phyloP scores from a whole-genome alignment of 306 rosid species.

The Citrullus amarus region DNA sequence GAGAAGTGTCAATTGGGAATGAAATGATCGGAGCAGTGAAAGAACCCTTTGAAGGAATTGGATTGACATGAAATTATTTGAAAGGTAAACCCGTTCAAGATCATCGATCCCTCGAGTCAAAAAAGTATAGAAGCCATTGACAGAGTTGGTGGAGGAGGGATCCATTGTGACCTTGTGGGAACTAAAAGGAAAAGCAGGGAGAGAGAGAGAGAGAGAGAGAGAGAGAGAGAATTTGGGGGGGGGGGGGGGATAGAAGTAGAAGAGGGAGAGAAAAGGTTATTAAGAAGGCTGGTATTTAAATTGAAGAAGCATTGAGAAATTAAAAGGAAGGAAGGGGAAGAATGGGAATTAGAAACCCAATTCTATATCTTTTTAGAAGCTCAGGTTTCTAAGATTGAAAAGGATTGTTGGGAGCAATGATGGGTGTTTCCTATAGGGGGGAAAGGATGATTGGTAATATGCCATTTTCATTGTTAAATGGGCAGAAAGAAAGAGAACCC shows the following conservation, averaged over 20 bases:
- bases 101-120: conserved; percentile 92
- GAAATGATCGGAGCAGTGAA: conserved; percentile 85
- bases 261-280: conserved; percentile 17
- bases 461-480: conserved; percentile 92
- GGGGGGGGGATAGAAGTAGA: conserved; percentile 12
- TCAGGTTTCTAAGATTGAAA: conserved; percentile 95
- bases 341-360: conserved; percentile 18
- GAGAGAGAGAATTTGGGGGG: background rate
- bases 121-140: conserved; percentile 82
- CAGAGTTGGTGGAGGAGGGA: conserved; percentile 89
- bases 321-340: conserved; percentile 12
- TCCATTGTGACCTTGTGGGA: conserved; percentile 37
- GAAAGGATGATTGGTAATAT: conserved; percentile 94
- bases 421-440: conserved; percentile 99
- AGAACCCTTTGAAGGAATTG: conserved; percentile 89
- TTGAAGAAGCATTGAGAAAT: conserved; percentile 22
- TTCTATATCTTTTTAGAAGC: conserved; percentile 48
- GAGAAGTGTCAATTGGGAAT: conserved; percentile 75
- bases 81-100: conserved; percentile 72
- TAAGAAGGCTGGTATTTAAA: conserved; percentile 9
- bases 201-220: conserved; percentile 30
- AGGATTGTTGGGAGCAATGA: conserved; percentile 99
- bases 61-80: conserved; percentile 90
- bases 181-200: background rate
- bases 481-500: conserved; percentile 33